A percentile compares a stretch with the other conserved stretches of the same genome.
Evolutionary conservation across 257 asterid genomes (phyloP).

Genomic region (Lantana camara): DNA sequence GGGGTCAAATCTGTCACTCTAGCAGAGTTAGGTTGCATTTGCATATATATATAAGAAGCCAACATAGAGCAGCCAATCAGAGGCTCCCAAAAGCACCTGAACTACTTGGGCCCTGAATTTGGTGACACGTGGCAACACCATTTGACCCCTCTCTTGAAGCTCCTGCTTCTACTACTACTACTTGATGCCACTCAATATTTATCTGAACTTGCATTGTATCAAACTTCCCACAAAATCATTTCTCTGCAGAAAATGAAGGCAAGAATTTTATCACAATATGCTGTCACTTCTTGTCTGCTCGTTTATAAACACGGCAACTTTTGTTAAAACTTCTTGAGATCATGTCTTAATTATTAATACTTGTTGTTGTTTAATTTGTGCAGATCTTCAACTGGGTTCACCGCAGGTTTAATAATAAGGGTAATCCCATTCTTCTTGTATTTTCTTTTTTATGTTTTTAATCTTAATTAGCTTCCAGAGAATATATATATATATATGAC

Average conservation of each 20-base stretch:
- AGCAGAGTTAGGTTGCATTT: slow-evolving; percentile 23
- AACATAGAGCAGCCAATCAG: slow-evolving; percentile 33
- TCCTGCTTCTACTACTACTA: slow-evolving; percentile 11
- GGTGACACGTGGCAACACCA: slow-evolving; percentile 29
- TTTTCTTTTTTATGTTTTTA: neutral
- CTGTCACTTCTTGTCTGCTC: too few species aligned
- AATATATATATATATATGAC: too few species aligned
- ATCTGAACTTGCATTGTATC: neutral
- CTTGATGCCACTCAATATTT: neutral
- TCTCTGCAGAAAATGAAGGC: slow-evolving; percentile 38
- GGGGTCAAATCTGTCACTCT: slow-evolving; percentile 28
- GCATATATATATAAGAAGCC: too few species aligned
- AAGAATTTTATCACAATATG: slow-evolving; percentile 28
- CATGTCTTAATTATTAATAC: neutral
- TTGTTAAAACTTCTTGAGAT: neutral
- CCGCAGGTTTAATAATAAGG: slow-evolving; percentile 59
- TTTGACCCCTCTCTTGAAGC: neutral
- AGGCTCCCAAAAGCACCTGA: slow-evolving; percentile 22
- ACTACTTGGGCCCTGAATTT: slow-evolving; percentile 20
- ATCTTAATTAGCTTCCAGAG: too few species aligned
- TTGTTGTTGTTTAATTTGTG: neutral
- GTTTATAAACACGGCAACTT: too few species aligned
- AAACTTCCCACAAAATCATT: neutral
- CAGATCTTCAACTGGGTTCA: slow-evolving; percentile 91
- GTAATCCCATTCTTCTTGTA: slow-evolving; percentile 20